Conservation (phyloP, 306 rosid genomes). For the Ochetophila trinervis region DNA sequence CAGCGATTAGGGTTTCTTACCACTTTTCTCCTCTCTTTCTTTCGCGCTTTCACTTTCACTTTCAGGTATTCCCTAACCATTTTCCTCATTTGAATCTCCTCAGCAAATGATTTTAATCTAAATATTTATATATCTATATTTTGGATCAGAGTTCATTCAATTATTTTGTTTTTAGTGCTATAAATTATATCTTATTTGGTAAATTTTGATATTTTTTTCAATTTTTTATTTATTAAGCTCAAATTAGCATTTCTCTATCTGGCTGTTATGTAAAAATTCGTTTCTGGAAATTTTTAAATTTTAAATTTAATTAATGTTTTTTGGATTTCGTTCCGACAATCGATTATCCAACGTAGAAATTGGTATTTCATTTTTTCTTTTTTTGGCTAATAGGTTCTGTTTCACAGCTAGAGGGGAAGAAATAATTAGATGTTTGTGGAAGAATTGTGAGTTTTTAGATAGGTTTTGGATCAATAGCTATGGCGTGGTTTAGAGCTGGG, state of each 20-base stretch:
- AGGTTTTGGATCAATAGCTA: slow-evolving; percentile 27
- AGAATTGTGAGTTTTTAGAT: slow-evolving; percentile 9
- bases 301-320: too few relatives aligned
- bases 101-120: background rate
- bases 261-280: too few relatives aligned
- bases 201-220: too few relatives aligned
- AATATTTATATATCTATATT: background rate
- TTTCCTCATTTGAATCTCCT: background rate
- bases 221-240: too few relatives aligned
- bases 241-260: too few relatives aligned
- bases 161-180: background rate
- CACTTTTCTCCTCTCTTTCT: background rate
- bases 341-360: too few relatives aligned
- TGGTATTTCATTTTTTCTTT: background rate
- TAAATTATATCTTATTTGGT: too few relatives aligned
- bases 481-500: slow-evolving; percentile 94
- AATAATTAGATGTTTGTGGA: slow-evolving; percentile 10
- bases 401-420: background rate
- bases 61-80: background rate
- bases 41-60: background rate
- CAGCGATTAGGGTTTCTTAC: slow-evolving; percentile 17
- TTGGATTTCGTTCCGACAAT: too few relatives aligned
- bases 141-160: background rate
- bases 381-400: background rate
- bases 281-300: too few relatives aligned